These are phyloP conservation scores for Trichoderma atrobrunneum DNA, from an alignment of 2,329 filamentous ascomycete genomes.

Conservation along the genomic window DNA sequence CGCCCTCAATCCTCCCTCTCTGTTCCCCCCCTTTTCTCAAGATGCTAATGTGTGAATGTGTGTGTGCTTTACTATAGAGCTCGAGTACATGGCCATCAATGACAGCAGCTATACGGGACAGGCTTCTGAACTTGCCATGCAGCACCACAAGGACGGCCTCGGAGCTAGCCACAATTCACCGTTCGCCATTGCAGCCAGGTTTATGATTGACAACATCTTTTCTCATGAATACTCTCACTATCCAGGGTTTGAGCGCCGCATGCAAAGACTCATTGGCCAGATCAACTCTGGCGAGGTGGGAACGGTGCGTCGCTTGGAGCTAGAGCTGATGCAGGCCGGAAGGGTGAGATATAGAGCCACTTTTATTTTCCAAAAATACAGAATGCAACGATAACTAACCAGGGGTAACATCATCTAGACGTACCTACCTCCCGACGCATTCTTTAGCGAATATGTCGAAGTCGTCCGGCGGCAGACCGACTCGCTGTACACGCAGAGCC, in stretches of 20 bases:
- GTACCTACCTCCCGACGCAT: slow-evolving; percentile 35
- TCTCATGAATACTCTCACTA: slow-evolving; percentile 34
- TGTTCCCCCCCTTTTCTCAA: not conserved
- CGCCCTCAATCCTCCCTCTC: not conserved
- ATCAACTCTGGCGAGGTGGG: slow-evolving; percentile 37
- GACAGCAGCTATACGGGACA: slow-evolving; percentile 33
- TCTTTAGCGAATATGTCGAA: slow-evolving; percentile 43
- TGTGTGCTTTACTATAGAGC: slow-evolving; percentile 34
- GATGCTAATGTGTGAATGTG: not conserved
- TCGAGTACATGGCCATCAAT: slow-evolving; percentile 45
- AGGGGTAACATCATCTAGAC: slow-evolving; percentile 25
- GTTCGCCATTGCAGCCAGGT: slow-evolving; percentile 36
- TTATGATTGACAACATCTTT: slow-evolving; percentile 38
- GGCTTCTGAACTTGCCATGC: slow-evolving; percentile 41
- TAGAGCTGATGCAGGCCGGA: slow-evolving; percentile 50
- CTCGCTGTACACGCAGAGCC: slow-evolving; percentile 38
- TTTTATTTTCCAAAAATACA: not conserved
- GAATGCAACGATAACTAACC: slow-evolving; percentile 20
- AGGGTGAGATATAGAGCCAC: slow-evolving; percentile 40
- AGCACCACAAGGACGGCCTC: slow-evolving; percentile 39
- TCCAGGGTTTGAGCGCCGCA: slow-evolving; percentile 31
- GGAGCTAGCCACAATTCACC: slow-evolving; percentile 29
- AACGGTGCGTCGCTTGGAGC: slow-evolving; percentile 47
- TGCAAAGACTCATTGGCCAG: slow-evolving; percentile 37
- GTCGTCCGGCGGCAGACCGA: slow-evolving; percentile 43